Conservation (phyloP, 2,329 filamentous ascomycete genomes). For the Blastomyces gilchristii region DNA sequence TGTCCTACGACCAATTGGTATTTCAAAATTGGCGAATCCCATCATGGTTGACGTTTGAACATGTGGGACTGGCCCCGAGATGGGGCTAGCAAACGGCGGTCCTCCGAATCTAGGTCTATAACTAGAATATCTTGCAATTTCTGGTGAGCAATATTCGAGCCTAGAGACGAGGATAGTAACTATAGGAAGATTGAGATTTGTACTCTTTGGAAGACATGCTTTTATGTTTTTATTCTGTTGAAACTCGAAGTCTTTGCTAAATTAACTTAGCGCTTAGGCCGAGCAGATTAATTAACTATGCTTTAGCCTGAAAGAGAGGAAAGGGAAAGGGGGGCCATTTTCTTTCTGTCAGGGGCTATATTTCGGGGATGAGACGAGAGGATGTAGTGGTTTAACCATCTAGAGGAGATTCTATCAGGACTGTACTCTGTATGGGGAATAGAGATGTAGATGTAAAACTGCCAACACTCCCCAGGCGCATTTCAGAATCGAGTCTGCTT, state of each 20-base stretch:
- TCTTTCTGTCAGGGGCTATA: neutral
- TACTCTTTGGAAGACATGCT: neutral
- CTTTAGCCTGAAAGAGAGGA: neutral
- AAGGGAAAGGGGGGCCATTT: neutral
- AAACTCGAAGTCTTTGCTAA: neutral
- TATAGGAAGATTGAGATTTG: neutral
- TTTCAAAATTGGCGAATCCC: neutral
- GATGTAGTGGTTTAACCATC: too few species aligned
- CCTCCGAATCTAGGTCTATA: neutral
- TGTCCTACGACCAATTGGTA: neutral
- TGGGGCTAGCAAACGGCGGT: neutral
- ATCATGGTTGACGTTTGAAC: neutral
- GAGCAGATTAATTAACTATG: neutral
- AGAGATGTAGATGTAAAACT: neutral
- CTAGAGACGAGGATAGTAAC: too few species aligned
- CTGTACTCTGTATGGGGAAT: neutral
- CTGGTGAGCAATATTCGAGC: neutral
- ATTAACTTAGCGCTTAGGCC: neutral
- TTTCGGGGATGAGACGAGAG: neutral
- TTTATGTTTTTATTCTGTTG: neutral
- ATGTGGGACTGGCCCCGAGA: neutral
- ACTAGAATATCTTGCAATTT: neutral
- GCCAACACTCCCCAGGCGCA: neutral
- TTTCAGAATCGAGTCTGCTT: neutral
- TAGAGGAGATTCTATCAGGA: neutral